Percentiles rank a stretch among this genome's conserved stretches.
Conservation (phyloP, 2,329 filamentous ascomycete species). For the Hypocrella siamensis region DNA sequence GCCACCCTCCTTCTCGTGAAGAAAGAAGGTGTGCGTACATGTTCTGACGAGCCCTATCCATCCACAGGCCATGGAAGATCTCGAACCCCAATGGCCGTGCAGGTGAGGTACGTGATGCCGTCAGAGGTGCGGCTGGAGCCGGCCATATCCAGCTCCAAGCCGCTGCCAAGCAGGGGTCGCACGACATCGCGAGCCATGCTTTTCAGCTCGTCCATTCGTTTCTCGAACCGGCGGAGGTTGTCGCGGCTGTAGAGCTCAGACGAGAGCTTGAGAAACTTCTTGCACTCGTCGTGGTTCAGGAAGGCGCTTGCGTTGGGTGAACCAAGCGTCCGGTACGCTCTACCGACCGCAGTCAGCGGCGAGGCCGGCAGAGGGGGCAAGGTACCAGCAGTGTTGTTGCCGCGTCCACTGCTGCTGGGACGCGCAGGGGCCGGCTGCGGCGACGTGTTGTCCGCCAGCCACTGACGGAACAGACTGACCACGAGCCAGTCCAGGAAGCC, state of each 20-base stretch:
- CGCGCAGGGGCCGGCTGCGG: constrained; percentile 35
- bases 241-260: constrained; percentile 75
- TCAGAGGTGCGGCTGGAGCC: constrained; percentile 23
- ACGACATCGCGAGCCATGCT: constrained; percentile 68
- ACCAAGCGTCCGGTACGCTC: constrained; percentile 65
- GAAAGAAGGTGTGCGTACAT: too few species aligned
- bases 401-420: constrained; percentile 4
- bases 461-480: constrained; percentile 76
- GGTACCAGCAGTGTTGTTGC: constrained; percentile 6
- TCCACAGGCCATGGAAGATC: constrained; percentile 35
- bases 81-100: constrained; percentile 29
- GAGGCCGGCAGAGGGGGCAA: constrained; percentile 21
- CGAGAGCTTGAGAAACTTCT: constrained; percentile 71
- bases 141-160: constrained; percentile 60
- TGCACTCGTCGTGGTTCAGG: constrained; percentile 74
- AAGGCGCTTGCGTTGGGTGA: constrained; percentile 44
- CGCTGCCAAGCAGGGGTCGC: constrained; percentile 71
- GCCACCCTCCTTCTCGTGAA: too few species aligned
- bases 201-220: constrained; percentile 79
- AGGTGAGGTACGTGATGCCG: constrained; percentile 33
- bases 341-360: constrained; percentile 46
- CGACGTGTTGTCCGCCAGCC: constrained; percentile 81
- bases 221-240: constrained; percentile 73
- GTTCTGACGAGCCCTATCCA: constrained; percentile 12
- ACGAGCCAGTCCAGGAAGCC: constrained; percentile 83